phyloP scores from a whole-genome alignment of 352 stramenopile species.

The Globisporangium nodosum region DNA sequence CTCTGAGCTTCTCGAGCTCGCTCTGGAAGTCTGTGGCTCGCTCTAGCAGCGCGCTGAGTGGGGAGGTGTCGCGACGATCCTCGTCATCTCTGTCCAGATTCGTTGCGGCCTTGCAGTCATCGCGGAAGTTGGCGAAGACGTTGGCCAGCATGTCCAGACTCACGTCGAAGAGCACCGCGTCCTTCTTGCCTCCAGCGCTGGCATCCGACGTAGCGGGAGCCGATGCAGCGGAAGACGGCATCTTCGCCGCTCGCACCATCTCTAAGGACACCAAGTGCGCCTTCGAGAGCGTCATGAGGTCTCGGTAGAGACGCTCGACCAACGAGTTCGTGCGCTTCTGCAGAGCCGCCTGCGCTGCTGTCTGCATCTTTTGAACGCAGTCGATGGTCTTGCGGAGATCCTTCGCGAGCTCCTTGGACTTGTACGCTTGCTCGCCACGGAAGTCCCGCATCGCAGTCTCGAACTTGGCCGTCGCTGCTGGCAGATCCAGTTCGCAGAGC shows the following conservation, averaged over 20 bases:
- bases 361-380: conserved; percentile 21
- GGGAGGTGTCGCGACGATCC: conserved; percentile 9
- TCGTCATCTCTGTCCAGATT: conserved; percentile 5
- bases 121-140: conserved; percentile 31
- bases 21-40: conserved; percentile 31
- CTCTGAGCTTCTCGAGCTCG: conserved; percentile 46
- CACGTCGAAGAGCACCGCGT: conserved; percentile 25
- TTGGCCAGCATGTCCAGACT: conserved; percentile 34
- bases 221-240: not conserved
- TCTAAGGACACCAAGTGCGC: conserved; percentile 41
- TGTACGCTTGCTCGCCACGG: conserved; percentile 37
- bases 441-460: conserved; percentile 37
- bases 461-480: conserved; percentile 27
- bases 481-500: conserved; percentile 35
- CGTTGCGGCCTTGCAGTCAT: conserved; percentile 11
- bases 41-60: conserved; percentile 26
- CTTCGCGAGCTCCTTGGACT: conserved; percentile 28
- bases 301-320: conserved; percentile 39
- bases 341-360: conserved; percentile 12
- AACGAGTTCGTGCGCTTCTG: conserved; percentile 22
- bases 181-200: conserved; percentile 5
- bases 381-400: conserved; percentile 31
- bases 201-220: not conserved
- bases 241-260: conserved; percentile 20
- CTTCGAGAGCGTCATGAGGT: conserved; percentile 41